Conservation (phyloP, 108 stramenopile genomes). For the Cyclotella baltica region DNA sequence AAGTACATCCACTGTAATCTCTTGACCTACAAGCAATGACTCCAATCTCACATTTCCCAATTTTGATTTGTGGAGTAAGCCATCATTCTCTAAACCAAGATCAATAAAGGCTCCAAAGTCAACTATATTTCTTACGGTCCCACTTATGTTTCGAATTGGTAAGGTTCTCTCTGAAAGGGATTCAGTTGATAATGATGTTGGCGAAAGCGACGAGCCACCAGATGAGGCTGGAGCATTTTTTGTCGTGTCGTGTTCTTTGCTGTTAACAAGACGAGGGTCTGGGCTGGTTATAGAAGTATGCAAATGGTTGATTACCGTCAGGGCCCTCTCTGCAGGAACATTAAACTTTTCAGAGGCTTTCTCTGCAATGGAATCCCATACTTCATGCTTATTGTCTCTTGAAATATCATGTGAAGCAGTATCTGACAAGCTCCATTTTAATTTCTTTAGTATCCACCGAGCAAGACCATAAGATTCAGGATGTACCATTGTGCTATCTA, state of each 20-base stretch:
- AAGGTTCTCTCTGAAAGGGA: slow-evolving; percentile 22
- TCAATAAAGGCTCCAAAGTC: slow-evolving; percentile 80
- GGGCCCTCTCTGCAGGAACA: slow-evolving; percentile 49
- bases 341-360: slow-evolving; percentile 47
- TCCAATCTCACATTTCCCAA: slow-evolving; percentile 45
- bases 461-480: slow-evolving; percentile 73
- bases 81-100: slow-evolving; percentile 62
- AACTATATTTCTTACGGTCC: slow-evolving; percentile 61
- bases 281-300: slow-evolving; percentile 59
- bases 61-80: slow-evolving; percentile 63
- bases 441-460: slow-evolving; percentile 52
- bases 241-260: not conserved
- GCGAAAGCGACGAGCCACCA: slow-evolving; percentile 33
- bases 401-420: slow-evolving; percentile 13
- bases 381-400: slow-evolving; percentile 18
- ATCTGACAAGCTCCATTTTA: slow-evolving; percentile 52
- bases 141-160: slow-evolving; percentile 60
- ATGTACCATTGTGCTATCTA: slow-evolving; percentile 70
- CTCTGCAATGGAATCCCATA: slow-evolving; percentile 36
- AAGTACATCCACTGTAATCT: slow-evolving; percentile 64
- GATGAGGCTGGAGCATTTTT: slow-evolving; percentile 2
- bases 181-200: slow-evolving; percentile 13
- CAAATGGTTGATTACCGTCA: slow-evolving; percentile 56
- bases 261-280: slow-evolving; percentile 54
- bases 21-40: slow-evolving; percentile 61